These are phyloP conservation scores for Daldinia loculata DNA, from an alignment of 495 filamentous ascomycete species.

Conservation along the genomic window DNA sequence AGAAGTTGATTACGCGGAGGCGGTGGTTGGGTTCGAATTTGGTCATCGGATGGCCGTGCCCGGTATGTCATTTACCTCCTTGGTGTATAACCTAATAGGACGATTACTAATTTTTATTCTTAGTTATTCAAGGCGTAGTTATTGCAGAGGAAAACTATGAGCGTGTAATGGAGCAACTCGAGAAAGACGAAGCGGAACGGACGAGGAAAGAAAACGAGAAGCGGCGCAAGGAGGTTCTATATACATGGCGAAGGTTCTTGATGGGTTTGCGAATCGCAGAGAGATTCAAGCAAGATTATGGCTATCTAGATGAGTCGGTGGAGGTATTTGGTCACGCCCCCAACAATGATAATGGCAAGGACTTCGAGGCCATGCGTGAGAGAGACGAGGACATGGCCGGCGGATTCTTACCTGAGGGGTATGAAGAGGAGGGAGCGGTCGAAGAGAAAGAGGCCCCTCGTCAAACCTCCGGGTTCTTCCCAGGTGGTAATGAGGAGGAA, in stretches of 20 bases:
- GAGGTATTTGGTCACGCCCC: conserved; percentile 51
- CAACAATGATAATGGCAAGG: conserved; percentile 40
- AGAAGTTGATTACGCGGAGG: conserved; percentile 89
- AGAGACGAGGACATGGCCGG: conserved; percentile 61
- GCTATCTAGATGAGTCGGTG: conserved; percentile 55
- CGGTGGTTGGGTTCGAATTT: conserved; percentile 97
- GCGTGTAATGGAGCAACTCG: conserved; percentile 79
- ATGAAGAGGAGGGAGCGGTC: conserved; percentile 50
- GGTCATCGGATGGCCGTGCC: conserved; percentile 91
- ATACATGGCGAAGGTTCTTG: conserved; percentile 85
- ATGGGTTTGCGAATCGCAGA: conserved; percentile 84
- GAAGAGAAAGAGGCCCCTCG: conserved; percentile 30
- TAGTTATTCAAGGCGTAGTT: conserved; percentile 86
- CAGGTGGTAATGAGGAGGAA: conserved; percentile 48
- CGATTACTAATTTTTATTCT: neutral
- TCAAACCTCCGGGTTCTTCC: conserved; percentile 54
- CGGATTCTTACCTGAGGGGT: conserved; percentile 65
- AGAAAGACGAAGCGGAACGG: conserved; percentile 80
- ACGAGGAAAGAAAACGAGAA: conserved; percentile 83
- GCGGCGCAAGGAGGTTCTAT: conserved; percentile 74
- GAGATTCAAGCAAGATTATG: conserved; percentile 82
- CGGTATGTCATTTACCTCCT: neutral
- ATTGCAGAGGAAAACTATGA: conserved; percentile 81
- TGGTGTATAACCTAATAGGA: neutral
- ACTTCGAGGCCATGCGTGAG: conserved; percentile 35